These are phyloP conservation scores for Polyrhizophydium stewartii DNA, from an alignment of 371 early-diverging fungal species.

Conservation along the genomic window DNA sequence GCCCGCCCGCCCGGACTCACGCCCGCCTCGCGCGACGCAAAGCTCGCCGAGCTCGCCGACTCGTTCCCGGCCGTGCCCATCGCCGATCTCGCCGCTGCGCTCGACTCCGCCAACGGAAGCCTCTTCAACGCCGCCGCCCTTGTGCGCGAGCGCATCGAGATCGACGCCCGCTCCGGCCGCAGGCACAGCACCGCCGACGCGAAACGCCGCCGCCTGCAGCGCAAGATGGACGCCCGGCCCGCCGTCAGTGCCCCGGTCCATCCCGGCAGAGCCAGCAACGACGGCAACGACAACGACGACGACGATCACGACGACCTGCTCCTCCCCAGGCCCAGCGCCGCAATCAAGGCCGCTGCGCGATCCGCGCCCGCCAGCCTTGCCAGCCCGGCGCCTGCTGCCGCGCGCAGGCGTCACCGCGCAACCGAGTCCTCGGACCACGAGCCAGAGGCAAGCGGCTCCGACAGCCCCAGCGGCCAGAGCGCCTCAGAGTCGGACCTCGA, in stretches of 20 bases:
- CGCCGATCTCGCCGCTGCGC: background rate
- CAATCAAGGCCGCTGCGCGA: too few relatives aligned
- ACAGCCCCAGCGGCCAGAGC: too few relatives aligned
- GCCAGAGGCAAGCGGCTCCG: background rate
- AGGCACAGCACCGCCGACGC: background rate
- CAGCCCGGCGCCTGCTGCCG: too few relatives aligned
- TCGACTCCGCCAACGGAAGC: constrained; percentile 5
- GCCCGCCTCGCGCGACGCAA: constrained; percentile 2
- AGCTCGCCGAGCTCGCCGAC: constrained; percentile 7
- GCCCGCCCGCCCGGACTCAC: background rate
- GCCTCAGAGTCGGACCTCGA: too few relatives aligned
- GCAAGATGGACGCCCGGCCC: too few relatives aligned
- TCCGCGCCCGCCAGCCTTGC: too few relatives aligned
- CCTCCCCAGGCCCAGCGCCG: too few relatives aligned
- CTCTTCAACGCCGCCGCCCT: background rate
- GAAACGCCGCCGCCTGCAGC: constrained; percentile 1
- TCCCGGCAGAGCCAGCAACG: too few relatives aligned
- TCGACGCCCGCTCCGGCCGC: background rate
- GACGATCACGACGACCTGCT: too few relatives aligned
- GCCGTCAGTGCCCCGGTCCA: too few relatives aligned
- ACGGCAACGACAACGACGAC: too few relatives aligned
- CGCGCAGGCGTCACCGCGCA: background rate
- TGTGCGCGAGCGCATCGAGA: background rate
- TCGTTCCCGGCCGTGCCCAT: constrained; percentile 5
- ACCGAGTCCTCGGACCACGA: background rate